Evolutionary conservation across 768 basidiomycete species (phyloP).

Genomic region (Suillus plorans): DNA sequence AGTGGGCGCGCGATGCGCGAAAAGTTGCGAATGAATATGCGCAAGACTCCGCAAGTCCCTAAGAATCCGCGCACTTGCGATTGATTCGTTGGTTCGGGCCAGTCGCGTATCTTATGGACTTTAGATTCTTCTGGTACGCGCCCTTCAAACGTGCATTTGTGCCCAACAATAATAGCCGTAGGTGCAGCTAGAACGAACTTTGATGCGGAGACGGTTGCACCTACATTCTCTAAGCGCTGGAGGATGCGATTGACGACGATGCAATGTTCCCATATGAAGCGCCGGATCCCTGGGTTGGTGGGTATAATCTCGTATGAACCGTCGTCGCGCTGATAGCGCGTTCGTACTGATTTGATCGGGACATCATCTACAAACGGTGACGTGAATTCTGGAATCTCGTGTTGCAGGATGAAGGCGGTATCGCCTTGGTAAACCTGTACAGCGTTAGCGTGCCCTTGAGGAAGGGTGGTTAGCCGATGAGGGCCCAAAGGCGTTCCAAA

Average conservation of each 20-base stretch:
- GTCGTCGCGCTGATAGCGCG: not conserved
- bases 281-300: slow-evolving; percentile 34
- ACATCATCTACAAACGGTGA: too few relatives aligned
- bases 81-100: slow-evolving; percentile 19
- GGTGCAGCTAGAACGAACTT: slow-evolving; percentile 23
- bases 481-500: too few relatives aligned
- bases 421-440: too few relatives aligned
- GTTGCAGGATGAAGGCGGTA: too few relatives aligned
- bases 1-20: slow-evolving; percentile 21
- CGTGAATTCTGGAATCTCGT: too few relatives aligned
- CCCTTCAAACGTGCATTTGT: slow-evolving; percentile 37
- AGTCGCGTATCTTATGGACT: slow-evolving; percentile 28
- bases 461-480: too few relatives aligned
- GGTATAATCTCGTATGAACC: slow-evolving; percentile 36
- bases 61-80: slow-evolving; percentile 28
- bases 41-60: slow-evolving; percentile 22
- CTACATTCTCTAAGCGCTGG: slow-evolving; percentile 35
- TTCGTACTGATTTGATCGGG: too few relatives aligned
- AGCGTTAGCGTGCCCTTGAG: too few relatives aligned
- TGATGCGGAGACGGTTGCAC: slow-evolving; percentile 34
- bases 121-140: slow-evolving; percentile 25
- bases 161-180: slow-evolving; percentile 33
- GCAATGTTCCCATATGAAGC: slow-evolving; percentile 42
- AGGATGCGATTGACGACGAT: slow-evolving; percentile 35
- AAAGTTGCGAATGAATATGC: slow-evolving; percentile 32